Conservation (phyloP, 2,329 filamentous ascomycete genomes). For the Sporothrix pallida region DNA sequence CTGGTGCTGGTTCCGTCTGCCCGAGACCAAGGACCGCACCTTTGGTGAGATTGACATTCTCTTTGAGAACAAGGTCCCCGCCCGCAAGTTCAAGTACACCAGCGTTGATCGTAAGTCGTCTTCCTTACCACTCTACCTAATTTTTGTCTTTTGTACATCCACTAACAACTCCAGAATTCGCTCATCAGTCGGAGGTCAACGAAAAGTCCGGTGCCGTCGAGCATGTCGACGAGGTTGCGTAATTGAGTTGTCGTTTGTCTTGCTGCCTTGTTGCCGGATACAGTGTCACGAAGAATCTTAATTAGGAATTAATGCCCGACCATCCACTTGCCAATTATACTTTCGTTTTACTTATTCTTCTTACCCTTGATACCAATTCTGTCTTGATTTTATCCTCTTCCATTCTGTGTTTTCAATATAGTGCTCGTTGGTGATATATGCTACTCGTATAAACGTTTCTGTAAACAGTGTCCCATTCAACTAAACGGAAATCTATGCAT, state of each 20-base stretch:
- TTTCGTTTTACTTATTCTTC: too few relatives aligned
- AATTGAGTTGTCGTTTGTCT: neutral
- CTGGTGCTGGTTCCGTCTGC: conserved; percentile 60
- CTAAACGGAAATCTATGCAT: too few relatives aligned
- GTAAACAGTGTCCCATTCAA: too few relatives aligned
- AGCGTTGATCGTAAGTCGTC: neutral
- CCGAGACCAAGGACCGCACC: conserved; percentile 56
- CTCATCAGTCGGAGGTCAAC: neutral
- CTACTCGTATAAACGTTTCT: too few relatives aligned
- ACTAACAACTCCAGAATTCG: conserved; percentile 11
- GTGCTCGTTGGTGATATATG: too few relatives aligned
- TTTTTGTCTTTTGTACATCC: neutral
- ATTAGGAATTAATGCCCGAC: too few relatives aligned
- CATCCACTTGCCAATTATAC: neutral
- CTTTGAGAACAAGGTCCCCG: conserved; percentile 54
- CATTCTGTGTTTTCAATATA: too few relatives aligned
- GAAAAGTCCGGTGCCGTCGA: conserved; percentile 12
- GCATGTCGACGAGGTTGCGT: conserved; percentile 16
- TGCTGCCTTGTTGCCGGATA: too few relatives aligned
- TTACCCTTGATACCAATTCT: too few relatives aligned
- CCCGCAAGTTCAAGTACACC: conserved; percentile 43
- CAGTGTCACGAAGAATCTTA: too few relatives aligned
- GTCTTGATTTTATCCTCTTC: too few relatives aligned
- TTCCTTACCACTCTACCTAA: neutral
- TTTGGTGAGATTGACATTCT: conserved; percentile 62